Percentiles rank a stretch among this genome's conserved stretches.
These are phyloP conservation scores for Haplosporangium gracile DNA, from an alignment of 192 early-diverging fungal species.

Conservation along the genomic window DNA sequence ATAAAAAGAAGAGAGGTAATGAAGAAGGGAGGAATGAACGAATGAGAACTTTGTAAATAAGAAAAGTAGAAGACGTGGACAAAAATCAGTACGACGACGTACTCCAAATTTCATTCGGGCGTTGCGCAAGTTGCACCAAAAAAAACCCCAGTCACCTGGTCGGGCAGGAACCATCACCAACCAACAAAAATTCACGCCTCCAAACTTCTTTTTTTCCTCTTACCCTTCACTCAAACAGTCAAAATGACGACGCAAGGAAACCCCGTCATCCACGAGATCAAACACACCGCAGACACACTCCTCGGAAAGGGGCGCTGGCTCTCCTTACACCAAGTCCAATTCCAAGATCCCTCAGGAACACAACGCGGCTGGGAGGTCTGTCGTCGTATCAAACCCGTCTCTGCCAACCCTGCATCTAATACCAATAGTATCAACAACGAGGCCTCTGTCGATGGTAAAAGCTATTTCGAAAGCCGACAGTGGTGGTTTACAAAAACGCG, in stretches of 20 bases:
- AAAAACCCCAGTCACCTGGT: not conserved
- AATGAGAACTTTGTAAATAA: too few species aligned
- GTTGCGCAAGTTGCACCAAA: not conserved
- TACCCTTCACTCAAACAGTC: not conserved
- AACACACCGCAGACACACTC: conserved; percentile 13
- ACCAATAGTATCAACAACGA: not conserved
- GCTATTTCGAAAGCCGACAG: not conserved
- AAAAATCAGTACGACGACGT: not conserved
- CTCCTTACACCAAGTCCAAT: conserved; percentile 55
- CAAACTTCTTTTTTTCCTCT: not conserved
- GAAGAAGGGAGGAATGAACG: conserved; percentile 1
- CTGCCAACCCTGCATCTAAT: not conserved
- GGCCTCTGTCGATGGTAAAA: conserved; percentile 45
- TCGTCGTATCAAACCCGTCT: conserved; percentile 7
- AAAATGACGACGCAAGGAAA: conserved; percentile 4
- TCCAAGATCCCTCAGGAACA: conserved; percentile 49
- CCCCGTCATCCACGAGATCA: conserved; percentile 16
- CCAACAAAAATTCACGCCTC: not conserved
- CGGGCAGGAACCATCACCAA: not conserved
- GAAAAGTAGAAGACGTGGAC: not conserved
- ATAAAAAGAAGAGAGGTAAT: not conserved
- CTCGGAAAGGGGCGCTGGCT: conserved; percentile 55
- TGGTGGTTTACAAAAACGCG: not conserved
- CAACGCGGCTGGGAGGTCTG: conserved; percentile 53
- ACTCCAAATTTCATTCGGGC: not conserved